Base-by-base conservation (phyloP, 805 yeast species). In the Yarrowia deformans region DNA sequence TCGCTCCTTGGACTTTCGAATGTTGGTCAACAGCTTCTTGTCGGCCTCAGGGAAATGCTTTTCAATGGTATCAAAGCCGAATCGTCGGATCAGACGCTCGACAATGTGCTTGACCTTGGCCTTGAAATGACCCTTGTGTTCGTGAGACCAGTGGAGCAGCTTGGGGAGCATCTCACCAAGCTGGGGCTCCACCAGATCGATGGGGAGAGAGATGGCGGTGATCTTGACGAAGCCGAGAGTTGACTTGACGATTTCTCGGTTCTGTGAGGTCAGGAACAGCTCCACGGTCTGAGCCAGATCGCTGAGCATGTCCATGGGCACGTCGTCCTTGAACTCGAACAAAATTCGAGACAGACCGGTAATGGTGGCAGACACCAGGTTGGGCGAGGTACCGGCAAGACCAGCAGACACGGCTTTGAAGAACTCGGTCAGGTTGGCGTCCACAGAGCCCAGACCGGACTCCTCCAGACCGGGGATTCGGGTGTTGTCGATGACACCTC, bases 371-470 rank as follows among this genome's bases (percentile, higher is more conserved):
- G 97, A 91, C 40, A 95, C 90, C 97, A 94, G 94, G 80, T 94
- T 97, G 43, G 96, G 94, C 39, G 95, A 85, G 72, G 90, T 88
- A 69, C 97, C 97, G 45, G 95, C 97, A 73, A 96, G 83, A 81
- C 99, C 99, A 37, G 98, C 99, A 78, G 94, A 87, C 39, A 94
- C 89, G 89, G 95, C 91, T 39, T 96, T 92, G 81, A 94, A 91
- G 77, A 84, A 93, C 79, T 93, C 97, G 56, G 88, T 84, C 69
- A 93, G 82, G 19, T 87, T 83, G 9, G 97, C 95, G 66, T 83
- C 82, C 10, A 88, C 81, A 70, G 85, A 85, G n/a, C 90, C 89
- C 37, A 87, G 84, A 8, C 81, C 84, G 8, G 82, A 79, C 10
- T 70, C 74, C 58, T 85, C 93, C 76, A 89, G 84, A 2, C 88